Evolutionary conservation across 2,329 filamentous ascomycete species (phyloP), one percentile per base, ranked within the genome.

Genomic region (Penicillium sp.): DNA sequence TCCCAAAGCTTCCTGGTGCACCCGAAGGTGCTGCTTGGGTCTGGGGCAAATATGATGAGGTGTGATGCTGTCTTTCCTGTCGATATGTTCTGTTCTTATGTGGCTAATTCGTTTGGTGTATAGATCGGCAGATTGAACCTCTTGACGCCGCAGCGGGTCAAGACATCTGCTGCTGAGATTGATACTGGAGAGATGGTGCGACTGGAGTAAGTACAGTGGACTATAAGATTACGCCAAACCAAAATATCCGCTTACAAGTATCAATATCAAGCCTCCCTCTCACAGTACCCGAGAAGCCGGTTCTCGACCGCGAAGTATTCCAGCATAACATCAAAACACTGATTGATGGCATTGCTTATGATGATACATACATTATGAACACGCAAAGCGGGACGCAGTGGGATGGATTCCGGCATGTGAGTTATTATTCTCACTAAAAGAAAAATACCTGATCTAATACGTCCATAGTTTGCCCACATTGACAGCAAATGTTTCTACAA

Each of bases 11-110:
- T 38, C 71, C 78, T 1, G 80, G 79, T 35, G 82, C 82, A 2
- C 84, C 83, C 0, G 74, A 81, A 19, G 81, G 77, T 29, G 82
- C 83, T 19, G 83, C 83, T 19, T 86, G 84, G 84, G 80, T 85
- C 27, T 86, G 83, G 83, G 83, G 84, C 13, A 75, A 81, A 41
- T 75, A 84, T 66, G 83, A 85, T 63, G 73, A 78, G 61, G 78
- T 83, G 10, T n/a, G 49, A 15, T 48, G 3, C 12, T 36, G 3
- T 12, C 13, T 17, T 29, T 3, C 17, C 10, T 36, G 19, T 29
- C 1, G 1, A n/a, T 17, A 41, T 17, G 8, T 25, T 25, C 21
- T 23, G n/a, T 21, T 39, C 3, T 3, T 17, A 17, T 4, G 19
- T 19, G 8, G 29, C 35, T 57, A 7, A 57, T 47, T 2, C 9